phyloP scores from a whole-genome alignment of 2,329 filamentous ascomycete genomes.

The Myriosclerotinia scirpicola region DNA sequence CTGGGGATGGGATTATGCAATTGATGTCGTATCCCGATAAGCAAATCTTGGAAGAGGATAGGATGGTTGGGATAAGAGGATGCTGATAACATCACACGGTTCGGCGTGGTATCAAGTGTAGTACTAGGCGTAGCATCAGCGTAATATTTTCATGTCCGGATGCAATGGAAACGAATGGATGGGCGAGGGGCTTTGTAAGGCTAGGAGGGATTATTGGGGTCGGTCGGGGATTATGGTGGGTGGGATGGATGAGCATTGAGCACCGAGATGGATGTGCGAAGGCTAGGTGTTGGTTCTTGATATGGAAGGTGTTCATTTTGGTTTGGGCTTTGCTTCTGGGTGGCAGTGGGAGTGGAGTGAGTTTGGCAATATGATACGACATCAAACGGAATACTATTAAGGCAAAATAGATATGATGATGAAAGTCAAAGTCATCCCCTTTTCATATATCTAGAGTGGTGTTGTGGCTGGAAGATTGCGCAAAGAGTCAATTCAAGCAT shows the following conservation, averaged over 20 bases:
- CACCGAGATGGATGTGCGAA: not conserved
- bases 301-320: slow-evolving; percentile 16
- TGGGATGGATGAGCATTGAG: not conserved
- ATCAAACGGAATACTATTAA: not conserved
- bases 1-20: not conserved
- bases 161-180: not conserved
- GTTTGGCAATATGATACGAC: not conserved
- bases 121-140: slow-evolving; percentile 2
- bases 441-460: not conserved
- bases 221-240: not conserved
- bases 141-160: not conserved
- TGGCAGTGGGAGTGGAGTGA: not conserved
- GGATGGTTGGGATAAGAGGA: slow-evolving; percentile 4
- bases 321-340: slow-evolving; percentile 1
- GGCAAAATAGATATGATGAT: not conserved
- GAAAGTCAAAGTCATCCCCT: slow-evolving; percentile 6
- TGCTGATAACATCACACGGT: not conserved
- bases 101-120: slow-evolving; percentile 5
- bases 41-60: not conserved
- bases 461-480: slow-evolving; percentile 2
- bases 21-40: slow-evolving; percentile 2
- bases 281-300: not conserved
- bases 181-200: slow-evolving; percentile 5
- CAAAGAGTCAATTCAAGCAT: not conserved
- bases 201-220: slow-evolving; percentile 8